Evolutionary conservation across 2,329 filamentous ascomycete species (phyloP).

Genomic region (Botryotinia narcissicola): DNA sequence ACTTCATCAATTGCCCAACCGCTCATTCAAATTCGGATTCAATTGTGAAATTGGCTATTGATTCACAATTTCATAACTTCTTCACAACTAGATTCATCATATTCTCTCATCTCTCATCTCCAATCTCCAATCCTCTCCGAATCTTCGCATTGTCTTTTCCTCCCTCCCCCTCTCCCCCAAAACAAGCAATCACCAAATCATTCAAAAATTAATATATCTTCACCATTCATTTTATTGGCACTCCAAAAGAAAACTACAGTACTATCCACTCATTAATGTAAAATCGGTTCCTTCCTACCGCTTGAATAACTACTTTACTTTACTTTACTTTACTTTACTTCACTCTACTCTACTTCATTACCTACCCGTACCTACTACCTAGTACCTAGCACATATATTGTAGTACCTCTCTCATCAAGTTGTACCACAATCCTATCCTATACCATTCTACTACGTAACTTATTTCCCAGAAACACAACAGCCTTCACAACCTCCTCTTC

Average conservation of each 20-base stretch:
- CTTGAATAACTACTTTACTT: constrained; percentile 1
- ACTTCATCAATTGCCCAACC: constrained; percentile 1
- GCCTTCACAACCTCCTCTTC: not conserved
- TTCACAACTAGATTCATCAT: not conserved
- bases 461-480: not conserved
- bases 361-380: not conserved
- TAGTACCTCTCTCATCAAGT: not conserved
- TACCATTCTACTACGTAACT: constrained; percentile 8
- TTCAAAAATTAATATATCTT: constrained; percentile 3
- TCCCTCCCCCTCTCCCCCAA: not conserved
- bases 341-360: not conserved
- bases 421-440: not conserved
- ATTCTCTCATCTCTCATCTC: not conserved
- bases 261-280: constrained; percentile 1
- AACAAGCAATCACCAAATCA: not conserved
- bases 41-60: constrained; percentile 11
- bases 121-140: not conserved
- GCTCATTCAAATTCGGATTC: not conserved
- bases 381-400: not conserved
- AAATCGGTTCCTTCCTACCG: not conserved
- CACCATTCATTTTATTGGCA: not conserved
- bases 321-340: not conserved
- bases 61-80: not conserved
- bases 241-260: not conserved
- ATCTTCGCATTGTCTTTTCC: not conserved